phyloP scores from a whole-genome alignment of 345 rosid genomes.

The Salix caprea region DNA sequence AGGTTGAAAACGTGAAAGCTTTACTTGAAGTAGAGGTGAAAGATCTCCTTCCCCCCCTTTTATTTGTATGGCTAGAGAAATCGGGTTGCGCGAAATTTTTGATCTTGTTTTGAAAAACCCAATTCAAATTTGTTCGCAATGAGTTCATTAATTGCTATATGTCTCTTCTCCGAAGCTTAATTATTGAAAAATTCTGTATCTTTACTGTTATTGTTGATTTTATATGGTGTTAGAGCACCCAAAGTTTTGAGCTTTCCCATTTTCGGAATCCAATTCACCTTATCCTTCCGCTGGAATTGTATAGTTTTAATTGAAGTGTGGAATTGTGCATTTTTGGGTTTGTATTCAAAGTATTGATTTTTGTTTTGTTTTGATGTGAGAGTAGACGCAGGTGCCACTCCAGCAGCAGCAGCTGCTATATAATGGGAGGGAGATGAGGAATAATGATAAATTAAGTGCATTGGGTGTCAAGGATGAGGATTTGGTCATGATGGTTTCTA shows the following conservation, averaged over 20 bases:
- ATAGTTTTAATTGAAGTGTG: neutral
- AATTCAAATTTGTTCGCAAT: neutral
- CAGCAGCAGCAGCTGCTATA: constrained; percentile 84
- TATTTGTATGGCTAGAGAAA: neutral
- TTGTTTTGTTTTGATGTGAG: constrained; percentile 6
- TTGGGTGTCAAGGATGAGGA: constrained; percentile 90
- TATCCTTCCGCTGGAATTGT: neutral
- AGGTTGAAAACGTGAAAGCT: constrained; percentile 97
- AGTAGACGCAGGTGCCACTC: constrained; percentile 75
- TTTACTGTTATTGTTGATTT: neutral
- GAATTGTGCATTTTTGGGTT: neutral
- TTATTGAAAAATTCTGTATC: neutral
- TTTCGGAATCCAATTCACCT: neutral
- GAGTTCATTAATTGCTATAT: neutral
- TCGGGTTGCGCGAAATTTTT: neutral
- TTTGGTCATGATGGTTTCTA: constrained; percentile 85
- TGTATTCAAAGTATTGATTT: neutral
- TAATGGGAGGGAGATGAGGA: constrained; percentile 78
- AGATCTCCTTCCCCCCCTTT: neutral
- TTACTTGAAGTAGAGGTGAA: constrained; percentile 95
- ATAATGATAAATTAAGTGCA: constrained; percentile 70
- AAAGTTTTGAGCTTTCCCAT: neutral
- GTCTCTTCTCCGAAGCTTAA: neutral
- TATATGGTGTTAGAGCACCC: neutral
- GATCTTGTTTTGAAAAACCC: neutral